These are phyloP conservation scores for Trichosanthes cucumerina DNA, from an alignment of 306 rosid species.

Conservation along the genomic window DNA sequence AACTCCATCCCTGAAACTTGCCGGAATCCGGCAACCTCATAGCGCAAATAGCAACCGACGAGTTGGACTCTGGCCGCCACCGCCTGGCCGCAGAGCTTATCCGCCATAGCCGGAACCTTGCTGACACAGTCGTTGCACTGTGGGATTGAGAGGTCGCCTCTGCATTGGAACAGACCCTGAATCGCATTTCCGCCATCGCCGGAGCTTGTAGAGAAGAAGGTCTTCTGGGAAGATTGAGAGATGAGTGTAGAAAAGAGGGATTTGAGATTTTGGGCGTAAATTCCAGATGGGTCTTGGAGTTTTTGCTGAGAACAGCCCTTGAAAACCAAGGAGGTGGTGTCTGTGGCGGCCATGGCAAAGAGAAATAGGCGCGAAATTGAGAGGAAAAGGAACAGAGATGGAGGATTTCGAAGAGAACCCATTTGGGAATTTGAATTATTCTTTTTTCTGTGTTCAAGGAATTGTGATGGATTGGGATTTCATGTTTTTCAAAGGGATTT, in stretches of 20 bases:
- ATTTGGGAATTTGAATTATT: conserved; percentile 20
- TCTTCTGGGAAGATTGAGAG: conserved; percentile 36
- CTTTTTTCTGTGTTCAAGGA: neutral
- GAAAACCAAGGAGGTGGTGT: conserved; percentile 44
- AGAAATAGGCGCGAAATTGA: neutral
- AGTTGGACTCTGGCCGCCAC: conserved; percentile 76
- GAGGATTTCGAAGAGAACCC: conserved; percentile 22
- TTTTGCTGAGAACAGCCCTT: conserved; percentile 69
- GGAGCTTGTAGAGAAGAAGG: conserved; percentile 41
- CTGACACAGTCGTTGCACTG: conserved; percentile 54
- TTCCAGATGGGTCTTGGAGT: conserved; percentile 37
- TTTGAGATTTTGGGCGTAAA: conserved; percentile 43
- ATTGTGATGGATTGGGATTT: neutral
- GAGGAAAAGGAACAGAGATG: conserved; percentile 14
- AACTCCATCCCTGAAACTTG: conserved; percentile 38
- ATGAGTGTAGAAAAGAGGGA: conserved; percentile 35
- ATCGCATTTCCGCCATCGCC: conserved; percentile 38
- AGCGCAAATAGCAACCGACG: conserved; percentile 59
- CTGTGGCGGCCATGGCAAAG: conserved; percentile 19
- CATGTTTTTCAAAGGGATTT: neutral
- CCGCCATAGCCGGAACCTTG: conserved; percentile 30
- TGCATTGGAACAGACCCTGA: conserved; percentile 66
- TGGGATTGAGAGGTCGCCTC: conserved; percentile 61
- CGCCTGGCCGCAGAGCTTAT: conserved; percentile 42
- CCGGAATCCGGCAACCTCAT: conserved; percentile 57